Evolutionary conservation across 192 early-diverging fungal species (phyloP).

Genomic region (Umbelopsis ramanniana): DNA sequence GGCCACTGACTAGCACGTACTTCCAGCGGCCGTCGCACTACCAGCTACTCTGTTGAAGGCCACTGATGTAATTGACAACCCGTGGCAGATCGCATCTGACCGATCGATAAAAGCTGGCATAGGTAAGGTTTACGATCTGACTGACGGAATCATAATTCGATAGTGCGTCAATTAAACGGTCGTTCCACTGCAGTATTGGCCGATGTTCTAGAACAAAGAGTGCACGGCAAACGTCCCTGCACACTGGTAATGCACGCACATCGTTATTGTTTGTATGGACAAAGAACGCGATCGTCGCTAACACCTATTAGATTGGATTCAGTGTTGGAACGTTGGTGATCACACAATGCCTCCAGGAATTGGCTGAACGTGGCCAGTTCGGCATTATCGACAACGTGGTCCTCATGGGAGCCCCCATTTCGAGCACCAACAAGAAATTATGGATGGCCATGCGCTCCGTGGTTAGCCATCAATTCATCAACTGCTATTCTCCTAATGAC

Average conservation of each 20-base stretch:
- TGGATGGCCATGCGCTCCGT: conserved; percentile 49
- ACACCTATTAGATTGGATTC: conserved; percentile 48
- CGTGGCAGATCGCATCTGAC: conserved; percentile 61
- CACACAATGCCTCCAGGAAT: conserved; percentile 57
- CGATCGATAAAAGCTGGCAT: conserved; percentile 57
- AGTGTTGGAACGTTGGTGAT: conserved; percentile 61
- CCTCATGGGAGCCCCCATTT: conserved; percentile 58
- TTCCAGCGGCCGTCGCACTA: conserved; percentile 50
- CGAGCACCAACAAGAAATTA: conserved; percentile 36
- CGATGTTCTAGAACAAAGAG: conserved; percentile 54
- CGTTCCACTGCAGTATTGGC: conserved; percentile 47
- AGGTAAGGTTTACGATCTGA: conserved; percentile 30
- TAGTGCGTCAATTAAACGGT: no score
- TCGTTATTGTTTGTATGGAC: background rate
- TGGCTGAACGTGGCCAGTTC: conserved; percentile 43
- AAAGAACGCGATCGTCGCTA: background rate
- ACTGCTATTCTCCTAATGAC: conserved; percentile 59
- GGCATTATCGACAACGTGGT: conserved; percentile 59
- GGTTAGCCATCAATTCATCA: conserved; percentile 54
- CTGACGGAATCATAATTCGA: background rate
- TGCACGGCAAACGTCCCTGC: conserved; percentile 60
- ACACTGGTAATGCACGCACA: conserved; percentile 42
- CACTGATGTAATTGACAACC: conserved; percentile 63
- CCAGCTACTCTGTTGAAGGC: conserved; percentile 56
- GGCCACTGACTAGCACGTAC: background rate